Conservation (phyloP, 2,329 filamentous ascomycete genomes). For the Dichotomopilus funicola region DNA sequence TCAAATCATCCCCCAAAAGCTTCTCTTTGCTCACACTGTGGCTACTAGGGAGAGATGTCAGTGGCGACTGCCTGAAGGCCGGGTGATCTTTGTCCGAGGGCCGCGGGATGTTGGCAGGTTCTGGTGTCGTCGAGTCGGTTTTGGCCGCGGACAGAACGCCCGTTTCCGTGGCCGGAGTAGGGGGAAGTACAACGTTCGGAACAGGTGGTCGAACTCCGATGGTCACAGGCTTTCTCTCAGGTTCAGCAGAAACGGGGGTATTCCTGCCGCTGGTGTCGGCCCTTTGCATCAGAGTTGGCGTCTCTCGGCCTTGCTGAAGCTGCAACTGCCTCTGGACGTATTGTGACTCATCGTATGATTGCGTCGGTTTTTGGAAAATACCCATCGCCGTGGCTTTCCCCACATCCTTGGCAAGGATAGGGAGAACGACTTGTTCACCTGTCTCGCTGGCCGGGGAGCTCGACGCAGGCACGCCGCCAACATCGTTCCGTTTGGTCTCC, state of each 20-base stretch:
- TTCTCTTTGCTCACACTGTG: conserved; percentile 24
- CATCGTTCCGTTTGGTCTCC: conserved; percentile 32
- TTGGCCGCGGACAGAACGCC: conserved; percentile 31
- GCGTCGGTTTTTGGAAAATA: conserved; percentile 60
- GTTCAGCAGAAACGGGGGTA: conserved; percentile 37
- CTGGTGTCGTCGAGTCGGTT: conserved; percentile 12
- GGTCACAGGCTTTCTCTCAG: conserved; percentile 28
- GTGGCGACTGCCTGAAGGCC: conserved; percentile 42
- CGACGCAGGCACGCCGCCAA: conserved; percentile 44
- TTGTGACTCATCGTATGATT: conserved; percentile 76
- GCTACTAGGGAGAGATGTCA: conserved; percentile 37
- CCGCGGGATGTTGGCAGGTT: conserved; percentile 38
- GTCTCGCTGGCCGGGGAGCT: conserved; percentile 67
- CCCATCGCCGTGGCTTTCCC: conserved; percentile 71
- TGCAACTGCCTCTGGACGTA: conserved; percentile 77
- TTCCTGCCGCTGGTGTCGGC: conserved; percentile 39
- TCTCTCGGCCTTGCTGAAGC: conserved; percentile 68
- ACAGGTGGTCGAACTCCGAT: conserved; percentile 27
- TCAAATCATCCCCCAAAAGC: conserved; percentile 21
- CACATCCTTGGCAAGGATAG: conserved; percentile 67
- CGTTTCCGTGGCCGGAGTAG: conserved; percentile 40
- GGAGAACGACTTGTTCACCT: conserved; percentile 58
- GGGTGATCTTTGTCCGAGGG: conserved; percentile 50
- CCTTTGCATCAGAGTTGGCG: conserved; percentile 43
- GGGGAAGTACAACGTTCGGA: conserved; percentile 29